Conservation (phyloP, 441 rosid genomes). For the Kokia cookei region DNA sequence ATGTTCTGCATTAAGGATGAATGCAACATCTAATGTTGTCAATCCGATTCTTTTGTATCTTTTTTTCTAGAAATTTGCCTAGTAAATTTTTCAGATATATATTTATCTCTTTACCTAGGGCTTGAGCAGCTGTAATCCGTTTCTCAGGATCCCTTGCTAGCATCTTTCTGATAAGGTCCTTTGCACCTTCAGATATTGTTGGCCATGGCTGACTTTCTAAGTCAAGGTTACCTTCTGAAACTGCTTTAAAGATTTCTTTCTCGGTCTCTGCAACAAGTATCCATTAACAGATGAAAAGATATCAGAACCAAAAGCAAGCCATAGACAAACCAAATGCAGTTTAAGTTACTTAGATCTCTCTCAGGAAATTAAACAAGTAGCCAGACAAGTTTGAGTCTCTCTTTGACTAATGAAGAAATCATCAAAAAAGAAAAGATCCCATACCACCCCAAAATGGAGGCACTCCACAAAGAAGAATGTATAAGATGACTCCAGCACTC, state of each 20-base stretch:
- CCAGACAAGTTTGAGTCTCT: not conserved
- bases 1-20: not conserved
- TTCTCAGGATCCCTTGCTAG: constrained; percentile 42
- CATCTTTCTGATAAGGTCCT: constrained; percentile 54
- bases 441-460: constrained; percentile 76
- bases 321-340: not conserved
- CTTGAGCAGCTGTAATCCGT: constrained; percentile 48
- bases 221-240: constrained; percentile 38
- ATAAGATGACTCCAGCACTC: constrained; percentile 66
- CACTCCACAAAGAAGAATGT: constrained; percentile 61
- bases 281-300: not conserved
- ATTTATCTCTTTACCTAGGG: constrained; percentile 40
- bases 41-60: not conserved
- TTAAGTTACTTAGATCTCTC: not conserved
- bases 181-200: constrained; percentile 40
- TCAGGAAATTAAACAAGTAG: too few relatives aligned
- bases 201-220: constrained; percentile 50
- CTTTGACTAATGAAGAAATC: not conserved
- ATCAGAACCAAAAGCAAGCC: not conserved
- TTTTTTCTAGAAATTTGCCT: not conserved
- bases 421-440: not conserved
- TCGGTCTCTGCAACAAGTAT: constrained; percentile 39
- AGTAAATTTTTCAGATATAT: not conserved
- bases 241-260: constrained; percentile 35
- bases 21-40: not conserved